phyloP scores from a whole-genome alignment of 129 eudicot species.

The Mikania micrantha region DNA sequence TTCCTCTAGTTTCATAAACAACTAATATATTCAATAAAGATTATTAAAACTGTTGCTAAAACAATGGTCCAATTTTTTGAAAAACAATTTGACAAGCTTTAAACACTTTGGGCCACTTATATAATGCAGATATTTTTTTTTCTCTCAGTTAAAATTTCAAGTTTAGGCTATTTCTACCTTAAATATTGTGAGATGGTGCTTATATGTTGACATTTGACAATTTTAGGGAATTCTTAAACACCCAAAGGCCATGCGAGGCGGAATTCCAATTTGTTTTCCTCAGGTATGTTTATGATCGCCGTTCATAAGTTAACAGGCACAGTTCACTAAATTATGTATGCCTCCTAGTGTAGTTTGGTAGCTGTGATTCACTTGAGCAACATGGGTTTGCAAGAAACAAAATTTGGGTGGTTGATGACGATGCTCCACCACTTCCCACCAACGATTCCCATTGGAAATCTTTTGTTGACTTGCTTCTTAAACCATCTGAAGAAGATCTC shows the following conservation, averaged over 20 bases:
- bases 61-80: not conserved
- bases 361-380: conserved; percentile 71
- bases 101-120: not conserved
- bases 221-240: conserved; percentile 64
- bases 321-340: not conserved
- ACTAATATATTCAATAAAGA: not conserved
- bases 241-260: conserved; percentile 86
- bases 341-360: conserved; percentile 51
- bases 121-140: not conserved
- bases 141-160: not conserved
- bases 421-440: conserved; percentile 67
- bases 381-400: conserved; percentile 86
- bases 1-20: not conserved
- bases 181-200: not conserved
- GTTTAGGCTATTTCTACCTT: not conserved
- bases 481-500: conserved; percentile 78
- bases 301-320: not conserved
- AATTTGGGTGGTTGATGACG: conserved; percentile 63
- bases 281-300: conserved; percentile 44
- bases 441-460: conserved; percentile 62
- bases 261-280: conserved; percentile 83
- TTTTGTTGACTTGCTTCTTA: conserved; percentile 70
- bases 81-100: not conserved
- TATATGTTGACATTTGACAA: conserved; percentile 1
- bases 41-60: too few species aligned